Base-by-base conservation (phyloP, 2,329 filamentous ascomycete genomes). In the Cladosporium sp. region DNA sequence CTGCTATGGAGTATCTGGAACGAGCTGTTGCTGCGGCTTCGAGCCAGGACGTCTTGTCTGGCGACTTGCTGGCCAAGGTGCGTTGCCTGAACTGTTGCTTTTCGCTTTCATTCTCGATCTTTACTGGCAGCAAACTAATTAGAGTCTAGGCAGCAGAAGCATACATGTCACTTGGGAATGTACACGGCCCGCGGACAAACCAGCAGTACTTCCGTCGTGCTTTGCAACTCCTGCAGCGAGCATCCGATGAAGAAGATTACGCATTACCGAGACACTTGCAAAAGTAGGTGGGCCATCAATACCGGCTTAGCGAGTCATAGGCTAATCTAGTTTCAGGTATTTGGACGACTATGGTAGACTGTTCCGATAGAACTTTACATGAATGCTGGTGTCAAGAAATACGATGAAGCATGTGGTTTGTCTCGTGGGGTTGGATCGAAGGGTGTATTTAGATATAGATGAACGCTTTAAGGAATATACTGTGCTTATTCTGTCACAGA, bases 111-210 rank as follows among this genome's bases (percentile, higher is more conserved):
- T 6, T 21, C 2, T 5, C 26, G 16, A 11, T 21, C 7, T 32
- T 18, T 18, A 21, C 8, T 32, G 26, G 18, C 26, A 32, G 51
- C 16, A 5, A 32, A 32, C 39, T 48, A 11, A 67, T 67, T 10
- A 4, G 2, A 8, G 4, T 53, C 4, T 26, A 83, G 81, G 79
- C 82, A 36, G 83, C 83, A 23, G 83, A 85, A 74, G 80, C 82
- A 36, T 79, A 79, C 66, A 85, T 85, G 80, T 84, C 80, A 62
- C 70, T 85, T 18, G 83, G 83, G 16, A 85, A 84, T 64, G 81
- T 83, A 1, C 82, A 81, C 4, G 79, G 79, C 25, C 72, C 78
- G 8, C 77, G 79, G 36, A 70, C 73, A 46, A 83, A 83, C 65
- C 76, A 81, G 67, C 74, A 74, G 16, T 78, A 81, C 63, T 85